Conservation (phyloP, 768 basidiomycete species). For the Rhodotorula paludigena region DNA sequence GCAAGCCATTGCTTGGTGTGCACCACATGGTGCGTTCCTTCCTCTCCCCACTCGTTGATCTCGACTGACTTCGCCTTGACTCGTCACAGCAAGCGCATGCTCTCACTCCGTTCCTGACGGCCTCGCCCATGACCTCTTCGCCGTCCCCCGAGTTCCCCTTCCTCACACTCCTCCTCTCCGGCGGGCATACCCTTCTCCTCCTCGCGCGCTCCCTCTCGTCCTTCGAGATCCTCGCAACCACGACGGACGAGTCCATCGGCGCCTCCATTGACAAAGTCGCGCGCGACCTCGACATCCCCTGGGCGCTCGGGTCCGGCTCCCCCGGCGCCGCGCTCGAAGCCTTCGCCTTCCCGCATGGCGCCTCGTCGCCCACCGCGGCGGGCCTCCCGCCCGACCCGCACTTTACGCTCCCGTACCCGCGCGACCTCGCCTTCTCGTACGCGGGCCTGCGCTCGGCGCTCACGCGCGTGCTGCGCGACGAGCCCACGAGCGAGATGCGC, state of each 20-base stretch:
- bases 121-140: conserved; percentile 64
- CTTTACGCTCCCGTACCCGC: conserved; percentile 54
- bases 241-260: conserved; percentile 41
- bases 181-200: conserved; percentile 88
- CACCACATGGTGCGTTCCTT: conserved; percentile 77
- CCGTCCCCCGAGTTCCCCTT: conserved; percentile 73
- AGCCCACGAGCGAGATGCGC: conserved; percentile 13
- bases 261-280: conserved; percentile 47
- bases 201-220: conserved; percentile 53
- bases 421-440: conserved; percentile 69
- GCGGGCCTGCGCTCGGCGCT: conserved; percentile 68
- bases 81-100: conserved; percentile 79
- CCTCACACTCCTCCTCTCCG: conserved; percentile 79
- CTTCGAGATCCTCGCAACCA: conserved; percentile 40
- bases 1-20: conserved; percentile 73
- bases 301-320: conserved; percentile 51
- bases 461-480: conserved; percentile 56
- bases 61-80: background rate
- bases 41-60: background rate
- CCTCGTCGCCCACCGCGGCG: conserved; percentile 8
- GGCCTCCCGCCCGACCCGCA: background rate
- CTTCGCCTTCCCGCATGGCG: conserved; percentile 49
- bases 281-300: conserved; percentile 60
- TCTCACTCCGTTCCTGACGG: conserved; percentile 69
- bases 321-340: conserved; percentile 77